Evolutionary conservation across 2,329 filamentous ascomycete genomes (phyloP), one percentile per base, ranked within the genome.

Genomic region (Alternaria viburni): DNA sequence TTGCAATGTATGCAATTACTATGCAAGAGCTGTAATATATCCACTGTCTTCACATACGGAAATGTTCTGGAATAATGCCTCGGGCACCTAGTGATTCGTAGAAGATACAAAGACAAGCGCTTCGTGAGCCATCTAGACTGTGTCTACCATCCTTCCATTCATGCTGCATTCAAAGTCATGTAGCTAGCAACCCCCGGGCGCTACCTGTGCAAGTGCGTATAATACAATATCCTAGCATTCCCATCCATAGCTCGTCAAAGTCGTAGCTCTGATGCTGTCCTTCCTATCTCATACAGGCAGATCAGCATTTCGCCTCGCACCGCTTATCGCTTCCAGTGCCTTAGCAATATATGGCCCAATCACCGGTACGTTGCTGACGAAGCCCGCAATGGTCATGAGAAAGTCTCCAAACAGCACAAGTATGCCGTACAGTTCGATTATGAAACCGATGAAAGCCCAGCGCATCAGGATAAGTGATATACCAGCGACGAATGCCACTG

Each of bases 401-500:
- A 98, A 98, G 81, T 99, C 96, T 36, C 96, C 96, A 82, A 99
- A 99, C 36, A 99, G 84, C 55, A 97, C 88, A 70, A 96, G 87
- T 69, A 99, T 95, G 28, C 96, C 96, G 81, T 98, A 98, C 4
- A 95, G 81, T 82, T 99, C 96, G 71, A 98, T 87, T 61, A 91
- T 75, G 82, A 99, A 99, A 26, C 96, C 96, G 66, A 96, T 87
- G 59, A 99, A 86, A 0, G 96, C 92, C 94, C 96, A 99, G 65
- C 91, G 88, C 75, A 97, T 80, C 43, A 99, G 84, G 71, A 99
- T 99, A 17, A 99, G 86, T 10, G 89, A 75, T 43, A 99, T 91
- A 13, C 96, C 96, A 4, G 85, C 83, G 73, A 92, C 90, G 83
- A 99, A 99, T 15, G 94, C 94, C 5, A 90, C 90, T 1, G 93